phyloP scores from a whole-genome alignment of 257 asterid genomes.

The Solanum corneliomulleri region DNA sequence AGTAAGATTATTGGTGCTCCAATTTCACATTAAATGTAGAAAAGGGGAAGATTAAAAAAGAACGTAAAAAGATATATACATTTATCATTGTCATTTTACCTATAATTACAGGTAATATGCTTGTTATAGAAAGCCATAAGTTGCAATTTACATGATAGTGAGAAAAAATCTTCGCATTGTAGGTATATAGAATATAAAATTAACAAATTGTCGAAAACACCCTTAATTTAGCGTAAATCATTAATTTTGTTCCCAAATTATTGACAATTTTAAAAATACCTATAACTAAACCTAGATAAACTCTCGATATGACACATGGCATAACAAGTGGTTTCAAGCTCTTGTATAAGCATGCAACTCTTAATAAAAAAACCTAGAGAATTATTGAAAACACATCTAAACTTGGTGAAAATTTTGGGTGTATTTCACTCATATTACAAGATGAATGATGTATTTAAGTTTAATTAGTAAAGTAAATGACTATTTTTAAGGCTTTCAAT shows the following conservation, averaged over 20 bases:
- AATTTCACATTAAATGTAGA: background rate
- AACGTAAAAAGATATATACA: background rate
- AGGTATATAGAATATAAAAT: background rate
- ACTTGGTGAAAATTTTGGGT: no score
- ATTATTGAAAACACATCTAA: background rate
- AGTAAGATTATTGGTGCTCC: background rate
- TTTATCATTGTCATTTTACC: background rate
- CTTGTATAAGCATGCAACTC: background rate
- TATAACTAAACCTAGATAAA: background rate
- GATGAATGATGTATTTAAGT: background rate
- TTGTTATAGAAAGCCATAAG: background rate
- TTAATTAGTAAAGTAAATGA: background rate
- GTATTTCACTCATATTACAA: background rate
- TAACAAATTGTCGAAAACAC: background rate
- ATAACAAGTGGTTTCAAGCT: background rate
- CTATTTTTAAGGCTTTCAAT: background rate
- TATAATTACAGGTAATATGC: background rate
- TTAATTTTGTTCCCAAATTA: no score
- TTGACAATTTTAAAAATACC: no score
- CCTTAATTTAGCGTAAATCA: no score
- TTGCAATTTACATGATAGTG: background rate
- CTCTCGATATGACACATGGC: background rate
- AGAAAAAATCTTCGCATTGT: background rate
- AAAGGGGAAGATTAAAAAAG: background rate
- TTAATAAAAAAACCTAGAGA: background rate